Evolutionary conservation across 805 yeast species (phyloP), one percentile per base, ranked within the genome.

Genomic region (Pichia cephalocereana): DNA sequence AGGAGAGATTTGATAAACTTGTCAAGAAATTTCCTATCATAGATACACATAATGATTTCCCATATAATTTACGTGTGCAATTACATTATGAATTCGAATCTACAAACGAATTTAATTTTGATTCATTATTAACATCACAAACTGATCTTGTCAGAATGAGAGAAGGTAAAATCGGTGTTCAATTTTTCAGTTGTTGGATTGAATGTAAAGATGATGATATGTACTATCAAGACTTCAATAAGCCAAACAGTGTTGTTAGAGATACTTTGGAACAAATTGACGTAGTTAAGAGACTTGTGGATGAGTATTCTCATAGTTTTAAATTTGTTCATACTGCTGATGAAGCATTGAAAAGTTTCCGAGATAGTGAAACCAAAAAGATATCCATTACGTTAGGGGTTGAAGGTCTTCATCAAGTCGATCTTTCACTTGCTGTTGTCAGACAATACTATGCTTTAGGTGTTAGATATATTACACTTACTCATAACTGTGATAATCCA

Each of bases 401-500:
- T 19, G 81, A 77, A 58, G 80, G 81, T 6, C 59, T 76, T 31
- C 81, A 76, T 57, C 80, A 75, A 58, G 68, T 70, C 23, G 82
- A 75, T 53, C 54, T 70, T 2, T 74, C 80, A 2, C 54, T 76
- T 15, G 79, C 70, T 15, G 76, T 74, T 17, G 60, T 76, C 30
- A 65, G 82, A 54, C 72, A 68, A 54, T 76, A 71, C 55, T 70
- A 58, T 52, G 76, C 71, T 8, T 52, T 76, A 32, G 81, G 81
- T 14, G 77, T 76, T n/a, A 54, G 80, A 36, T 76, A 76, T 56
- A 70, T 74, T 40, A 76, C 81, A 0, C 57, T 76, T 46, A 76
- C 80, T 0, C 80, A 76, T 50, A 76, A 76, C 55, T 75, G 80
- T 60, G 79, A 76, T 52, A 76, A 76, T 51, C 79, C 80, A 6